These are phyloP conservation scores for Nicotiana sylvestris DNA, from an alignment of 257 asterid species.

Conservation along the genomic window DNA sequence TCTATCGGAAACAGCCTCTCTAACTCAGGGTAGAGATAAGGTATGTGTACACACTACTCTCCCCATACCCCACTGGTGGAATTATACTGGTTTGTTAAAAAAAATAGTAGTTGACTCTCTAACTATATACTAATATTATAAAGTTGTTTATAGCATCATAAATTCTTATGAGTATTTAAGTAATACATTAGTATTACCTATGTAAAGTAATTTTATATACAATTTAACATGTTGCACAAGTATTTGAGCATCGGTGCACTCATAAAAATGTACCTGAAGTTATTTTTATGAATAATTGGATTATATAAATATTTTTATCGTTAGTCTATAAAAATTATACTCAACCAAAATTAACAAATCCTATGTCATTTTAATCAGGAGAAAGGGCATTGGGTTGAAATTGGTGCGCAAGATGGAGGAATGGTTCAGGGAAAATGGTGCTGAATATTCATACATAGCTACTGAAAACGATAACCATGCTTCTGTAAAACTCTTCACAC, in stretches of 20 bases:
- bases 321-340: neutral
- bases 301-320: too few species aligned
- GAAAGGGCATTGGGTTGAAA: constrained; percentile 75
- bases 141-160: neutral
- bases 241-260: neutral
- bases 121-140: neutral
- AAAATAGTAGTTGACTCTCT: neutral
- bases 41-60: too few species aligned
- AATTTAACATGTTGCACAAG: too few species aligned
- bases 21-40: too few species aligned
- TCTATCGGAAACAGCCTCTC: too few species aligned
- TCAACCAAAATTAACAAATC: neutral
- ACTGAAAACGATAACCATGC: constrained; percentile 78
- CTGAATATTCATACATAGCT: constrained; percentile 79
- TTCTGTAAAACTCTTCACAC: constrained; percentile 68
- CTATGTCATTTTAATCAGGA: constrained; percentile 32
- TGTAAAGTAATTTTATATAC: neutral
- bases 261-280: too few species aligned
- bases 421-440: constrained; percentile 76
- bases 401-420: constrained; percentile 56
- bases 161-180: neutral
- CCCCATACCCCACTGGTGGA: too few species aligned
- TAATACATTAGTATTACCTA: too few species aligned
- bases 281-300: too few species aligned
- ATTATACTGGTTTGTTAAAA: too few species aligned